Conservation (phyloP, 2,329 filamentous ascomycete genomes). For the Trichoderma sp. region DNA sequence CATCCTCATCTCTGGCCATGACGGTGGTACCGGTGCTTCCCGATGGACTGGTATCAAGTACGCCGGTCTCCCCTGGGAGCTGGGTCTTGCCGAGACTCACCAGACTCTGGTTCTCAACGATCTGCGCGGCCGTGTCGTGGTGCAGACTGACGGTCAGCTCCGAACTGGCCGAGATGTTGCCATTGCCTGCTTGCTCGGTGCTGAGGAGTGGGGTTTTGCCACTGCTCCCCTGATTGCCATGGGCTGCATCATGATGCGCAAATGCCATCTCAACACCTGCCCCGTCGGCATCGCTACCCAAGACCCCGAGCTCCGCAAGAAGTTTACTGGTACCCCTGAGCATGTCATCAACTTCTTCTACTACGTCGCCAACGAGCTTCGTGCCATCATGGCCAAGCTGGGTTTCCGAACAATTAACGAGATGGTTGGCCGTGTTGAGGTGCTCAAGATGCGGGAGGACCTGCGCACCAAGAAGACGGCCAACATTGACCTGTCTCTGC, state of each 20-base stretch:
- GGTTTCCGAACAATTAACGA: slow-evolving; percentile 96
- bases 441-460: slow-evolving; percentile 83
- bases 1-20: slow-evolving; percentile 94
- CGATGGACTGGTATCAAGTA: slow-evolving; percentile 99
- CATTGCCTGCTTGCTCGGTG: slow-evolving; percentile 90
- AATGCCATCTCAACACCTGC: slow-evolving; percentile 74
- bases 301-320: slow-evolving; percentile 89
- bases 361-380: slow-evolving; percentile 92
- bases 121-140: slow-evolving; percentile 89
- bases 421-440: slow-evolving; percentile 92
- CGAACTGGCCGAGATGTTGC: slow-evolving; percentile 91
- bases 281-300: slow-evolving; percentile 95
- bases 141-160: slow-evolving; percentile 94
- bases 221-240: slow-evolving; percentile 94
- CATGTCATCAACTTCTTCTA: slow-evolving; percentile 99
- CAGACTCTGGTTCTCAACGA: slow-evolving; percentile 96
- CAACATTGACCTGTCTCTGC: slow-evolving; percentile 90
- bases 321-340: slow-evolving; percentile 90
- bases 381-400: slow-evolving; percentile 94
- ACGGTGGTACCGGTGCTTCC: slow-evolving; percentile 94
- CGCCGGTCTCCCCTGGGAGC: slow-evolving; percentile 92
- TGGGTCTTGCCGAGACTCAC: slow-evolving; percentile 95
- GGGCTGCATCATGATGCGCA: slow-evolving; percentile 95
- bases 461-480: slow-evolving; percentile 84
- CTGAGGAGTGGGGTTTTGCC: slow-evolving; percentile 97